These are phyloP conservation scores for Colletotrichum incanum DNA, from an alignment of 2,329 filamentous ascomycete genomes.

Conservation along the genomic window DNA sequence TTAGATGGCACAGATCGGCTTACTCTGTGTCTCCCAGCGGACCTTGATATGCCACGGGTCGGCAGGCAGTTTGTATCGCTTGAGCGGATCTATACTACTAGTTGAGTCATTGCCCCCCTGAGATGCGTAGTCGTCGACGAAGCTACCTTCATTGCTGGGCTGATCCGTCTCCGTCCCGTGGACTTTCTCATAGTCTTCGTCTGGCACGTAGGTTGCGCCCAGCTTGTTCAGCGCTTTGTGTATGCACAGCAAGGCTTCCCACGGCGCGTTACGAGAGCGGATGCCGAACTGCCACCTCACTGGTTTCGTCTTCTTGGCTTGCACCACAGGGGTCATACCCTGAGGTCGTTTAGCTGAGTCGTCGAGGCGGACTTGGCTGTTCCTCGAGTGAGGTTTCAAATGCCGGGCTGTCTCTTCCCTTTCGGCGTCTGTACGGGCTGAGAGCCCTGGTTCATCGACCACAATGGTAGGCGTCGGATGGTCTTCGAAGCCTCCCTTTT, in stretches of 20 bases:
- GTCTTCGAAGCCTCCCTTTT: conserved; percentile 67
- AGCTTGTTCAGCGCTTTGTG: conserved; percentile 92
- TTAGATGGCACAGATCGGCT: conserved; percentile 62
- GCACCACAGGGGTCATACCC: conserved; percentile 73
- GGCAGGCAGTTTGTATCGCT: conserved; percentile 87
- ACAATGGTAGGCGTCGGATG: conserved; percentile 59
- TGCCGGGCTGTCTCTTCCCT: conserved; percentile 86
- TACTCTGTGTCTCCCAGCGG: conserved; percentile 88
- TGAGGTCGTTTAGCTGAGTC: conserved; percentile 73
- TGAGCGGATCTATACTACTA: conserved; percentile 65
- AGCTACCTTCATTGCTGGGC: conserved; percentile 60
- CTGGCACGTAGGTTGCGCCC: conserved; percentile 88
- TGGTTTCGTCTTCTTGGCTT: conserved; percentile 79
- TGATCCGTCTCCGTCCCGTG: conserved; percentile 60
- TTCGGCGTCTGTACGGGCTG: conserved; percentile 77
- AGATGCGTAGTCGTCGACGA: conserved; percentile 56
- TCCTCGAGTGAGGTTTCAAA: conserved; percentile 86
- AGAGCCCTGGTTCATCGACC: conserved; percentile 62
- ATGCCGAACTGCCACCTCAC: conserved; percentile 99
- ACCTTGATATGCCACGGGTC: conserved; percentile 97
- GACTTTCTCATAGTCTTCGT: conserved; percentile 70
- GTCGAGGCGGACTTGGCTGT: conserved; percentile 77
- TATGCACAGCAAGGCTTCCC: conserved; percentile 94
- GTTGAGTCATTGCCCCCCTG: conserved; percentile 55
- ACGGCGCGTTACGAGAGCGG: conserved; percentile 91